Base-by-base conservation (phyloP, 148 eudicot species). In the Gaultheria prostrata region DNA sequence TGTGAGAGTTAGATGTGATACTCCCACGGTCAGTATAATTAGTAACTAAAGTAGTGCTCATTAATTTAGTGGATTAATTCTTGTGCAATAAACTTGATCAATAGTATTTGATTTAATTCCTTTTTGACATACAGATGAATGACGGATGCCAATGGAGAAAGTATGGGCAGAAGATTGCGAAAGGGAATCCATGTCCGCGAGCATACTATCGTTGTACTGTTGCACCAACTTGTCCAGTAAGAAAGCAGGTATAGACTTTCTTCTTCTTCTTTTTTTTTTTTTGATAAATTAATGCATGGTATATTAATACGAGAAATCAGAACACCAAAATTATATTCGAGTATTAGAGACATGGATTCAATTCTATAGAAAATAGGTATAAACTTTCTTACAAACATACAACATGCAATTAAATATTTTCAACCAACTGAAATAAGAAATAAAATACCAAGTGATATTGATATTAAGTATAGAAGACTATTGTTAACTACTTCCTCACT, bases 111-210 rank as follows among this genome's bases (percentile, higher is more conserved):
- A 45, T 45, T 74, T n/a, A n/a, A n/a, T n/a, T 21, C 6, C 1
- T 2, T 74, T 65, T 45, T 21, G 0, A 73, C 14, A 11, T 53
- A 30, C 28, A 94, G 98, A 95, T 95, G 98, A 93, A 87, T 81
- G 98, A 95, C 78, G 98, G 98, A 57, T 95, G 98, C 51, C 98
- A 95, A 88, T 95, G 98, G 98, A 92, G 98, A 76, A 95, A 95
- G 83, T 95, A 95, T 72, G 98, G 98, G 8, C 98, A 95, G 39
- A 95, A 95, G 77, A 95, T 95, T 21, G 89, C 98, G 0, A 93
- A 95, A 84, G 98, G 98, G 77, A 95, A 95, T 76, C 98, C 98
- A 33, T 95, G 98, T 83, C 98, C 98, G 57, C 88, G 98, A 74
- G 98, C 97, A 21, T 95, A 95, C 51, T 95, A 93, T 88, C 95